Evolutionary conservation across 129 eudicot species (phyloP), one percentile per base, ranked within the genome.

Genomic region (Tanacetum coccineum): DNA sequence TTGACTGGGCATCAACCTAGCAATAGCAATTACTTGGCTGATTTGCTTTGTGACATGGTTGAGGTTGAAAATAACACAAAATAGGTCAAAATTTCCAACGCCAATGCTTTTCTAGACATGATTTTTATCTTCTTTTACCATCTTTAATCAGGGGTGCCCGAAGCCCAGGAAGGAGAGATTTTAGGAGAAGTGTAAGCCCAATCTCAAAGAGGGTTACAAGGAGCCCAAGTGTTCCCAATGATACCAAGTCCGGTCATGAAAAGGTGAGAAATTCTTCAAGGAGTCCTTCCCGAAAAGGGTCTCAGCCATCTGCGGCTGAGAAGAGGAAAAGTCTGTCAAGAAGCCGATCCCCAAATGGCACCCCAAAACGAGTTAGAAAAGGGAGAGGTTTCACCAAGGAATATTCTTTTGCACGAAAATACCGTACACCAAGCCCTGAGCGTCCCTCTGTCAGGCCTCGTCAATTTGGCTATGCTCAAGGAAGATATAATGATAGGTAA

Each of bases 301-400:
- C 78, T 25, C 79, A 47, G 58, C 67, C 81, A 47, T 55, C 82
- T 36, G 78, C 57, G 25, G 70, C 45, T 4, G 78, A 72, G 25
- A 75, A 70, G 47, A 66, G 55, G 25, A 75, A 70, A 40, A 66
- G 56, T 61, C 40, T 59, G 21, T 82, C 87, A 4, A 70, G 87
- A 63, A 82, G 95, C 79, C 81, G 73, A 30, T 82, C 96, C n/a
- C 95, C 88, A 71, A 81, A 81, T 79, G 96, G 88, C 40, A 75
- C 80, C 21, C 87, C 86, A 15, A 92, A 87, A 78, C 96, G 99
- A 25, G 48, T 94, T 57, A 89, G 95, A 42, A 89, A 89, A 83
- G 99, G 99, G 13, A 84, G 99, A 15, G 99, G 99, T 65, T 94
- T 94, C 66, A 94, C 97, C 28, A 88, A 94, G 45, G 76, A 71